Evolutionary conservation across 306 rosid genomes (phyloP).

Genomic region (Morella rubra): DNA sequence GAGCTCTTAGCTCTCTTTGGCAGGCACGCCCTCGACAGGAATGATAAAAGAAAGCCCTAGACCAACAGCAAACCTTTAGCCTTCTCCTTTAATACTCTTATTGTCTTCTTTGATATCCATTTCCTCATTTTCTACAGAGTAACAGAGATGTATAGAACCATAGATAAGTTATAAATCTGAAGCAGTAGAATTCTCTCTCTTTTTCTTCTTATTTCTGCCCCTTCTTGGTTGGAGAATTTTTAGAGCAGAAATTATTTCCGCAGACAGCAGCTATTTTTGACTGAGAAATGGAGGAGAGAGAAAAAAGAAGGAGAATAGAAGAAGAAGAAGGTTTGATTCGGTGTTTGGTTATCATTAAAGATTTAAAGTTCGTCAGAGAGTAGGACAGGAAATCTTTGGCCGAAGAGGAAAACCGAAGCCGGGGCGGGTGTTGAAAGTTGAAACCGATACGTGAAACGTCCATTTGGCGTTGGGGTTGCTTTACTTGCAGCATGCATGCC

Average conservation of each 20-base stretch:
- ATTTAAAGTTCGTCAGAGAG: neutral
- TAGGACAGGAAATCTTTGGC: neutral
- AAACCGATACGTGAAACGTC: neutral
- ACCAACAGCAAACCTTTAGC: neutral
- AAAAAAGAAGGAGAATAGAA: neutral
- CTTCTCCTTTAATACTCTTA: neutral
- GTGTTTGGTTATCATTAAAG: neutral
- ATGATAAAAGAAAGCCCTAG: conserved; percentile 17
- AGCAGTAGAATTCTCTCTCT: conserved; percentile 11
- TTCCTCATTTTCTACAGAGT: neutral
- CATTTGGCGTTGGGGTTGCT: conserved; percentile 12
- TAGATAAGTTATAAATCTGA: conserved; percentile 34
- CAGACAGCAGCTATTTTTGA: conserved; percentile 25
- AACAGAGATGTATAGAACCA: conserved; percentile 39
- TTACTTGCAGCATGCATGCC: conserved; percentile 14
- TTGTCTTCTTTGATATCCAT: neutral
- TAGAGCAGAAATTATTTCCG: neutral
- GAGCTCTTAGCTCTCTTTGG: conserved; percentile 95
- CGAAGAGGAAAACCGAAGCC: neutral
- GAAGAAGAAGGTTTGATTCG: neutral
- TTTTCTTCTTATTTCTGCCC: neutral
- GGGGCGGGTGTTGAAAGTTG: conserved; percentile 11
- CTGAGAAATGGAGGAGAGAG: neutral
- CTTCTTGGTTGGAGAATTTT: neutral
- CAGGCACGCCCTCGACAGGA: conserved; percentile 78